A percentile compares a stretch with the other conserved stretches of the same genome.
Evolutionary conservation across 2,329 filamentous ascomycete species (phyloP).

Genomic region (Chrysoporthe cubensis): DNA sequence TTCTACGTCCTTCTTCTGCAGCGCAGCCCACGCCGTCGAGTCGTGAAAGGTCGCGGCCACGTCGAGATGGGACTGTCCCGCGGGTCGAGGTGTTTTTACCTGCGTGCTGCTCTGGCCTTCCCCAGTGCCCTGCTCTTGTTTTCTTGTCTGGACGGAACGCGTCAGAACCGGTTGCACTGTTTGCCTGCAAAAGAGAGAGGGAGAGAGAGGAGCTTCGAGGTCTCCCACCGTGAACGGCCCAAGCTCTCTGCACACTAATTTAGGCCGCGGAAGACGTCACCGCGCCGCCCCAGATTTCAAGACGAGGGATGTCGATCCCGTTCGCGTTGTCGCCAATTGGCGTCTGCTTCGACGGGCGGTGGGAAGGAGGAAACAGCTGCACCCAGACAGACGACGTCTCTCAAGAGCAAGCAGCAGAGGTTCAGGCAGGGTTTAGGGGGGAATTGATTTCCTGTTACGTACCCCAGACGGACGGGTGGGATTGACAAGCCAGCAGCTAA

Average conservation of each 20-base stretch:
- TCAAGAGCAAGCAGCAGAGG: not conserved
- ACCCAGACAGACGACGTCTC: not conserved
- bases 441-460: not conserved
- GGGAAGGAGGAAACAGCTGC: no score
- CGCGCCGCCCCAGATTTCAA: not conserved
- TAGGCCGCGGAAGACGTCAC: conserved; percentile 15
- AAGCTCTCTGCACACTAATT: conserved; percentile 9
- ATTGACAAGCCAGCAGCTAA: not conserved
- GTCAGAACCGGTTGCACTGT: not conserved
- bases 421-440: not conserved
- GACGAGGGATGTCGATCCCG: not conserved
- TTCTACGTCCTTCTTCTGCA: not conserved
- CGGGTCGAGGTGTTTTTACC: not conserved
- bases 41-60: not conserved
- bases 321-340: not conserved
- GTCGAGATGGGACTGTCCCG: not conserved
- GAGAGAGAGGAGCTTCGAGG: not conserved
- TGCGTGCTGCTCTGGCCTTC: not conserved
- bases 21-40: not conserved
- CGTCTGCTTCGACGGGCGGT: not conserved
- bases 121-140: not conserved
- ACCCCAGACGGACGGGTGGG: not conserved
- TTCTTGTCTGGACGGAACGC: not conserved
- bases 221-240: not conserved
- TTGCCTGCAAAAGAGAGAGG: not conserved